A percentile compares a stretch with the other conserved stretches of the same genome.
Conservation (phyloP, 306 rosid genomes). For the Cotoneaster glaucophyllus region DNA sequence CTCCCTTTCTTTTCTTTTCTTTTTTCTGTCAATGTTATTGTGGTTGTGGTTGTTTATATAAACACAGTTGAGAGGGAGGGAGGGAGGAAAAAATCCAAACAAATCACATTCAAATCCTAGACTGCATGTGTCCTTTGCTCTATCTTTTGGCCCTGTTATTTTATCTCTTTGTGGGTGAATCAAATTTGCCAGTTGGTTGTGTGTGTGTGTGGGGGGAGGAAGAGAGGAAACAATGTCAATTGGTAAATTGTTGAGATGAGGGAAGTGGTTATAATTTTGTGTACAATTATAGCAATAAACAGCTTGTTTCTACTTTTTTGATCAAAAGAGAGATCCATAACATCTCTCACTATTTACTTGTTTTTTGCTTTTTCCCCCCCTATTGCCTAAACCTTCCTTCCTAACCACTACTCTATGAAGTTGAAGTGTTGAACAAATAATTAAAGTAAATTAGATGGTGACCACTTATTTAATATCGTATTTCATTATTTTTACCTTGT, state of each 20-base stretch:
- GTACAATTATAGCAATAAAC: slow-evolving; percentile 18
- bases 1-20: slow-evolving; percentile 4
- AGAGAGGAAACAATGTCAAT: slow-evolving; percentile 12
- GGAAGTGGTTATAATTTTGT: background rate
- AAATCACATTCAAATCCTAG: slow-evolving; percentile 55
- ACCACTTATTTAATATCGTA: background rate
- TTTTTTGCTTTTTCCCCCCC: background rate
- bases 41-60: slow-evolving; percentile 26
- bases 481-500: too few relatives aligned
- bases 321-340: background rate
- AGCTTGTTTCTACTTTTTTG: slow-evolving; percentile 9
- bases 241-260: background rate
- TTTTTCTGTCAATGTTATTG: slow-evolving; percentile 14
- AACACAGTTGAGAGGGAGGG: slow-evolving; percentile 29
- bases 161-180: slow-evolving; percentile 57
- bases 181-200: slow-evolving; percentile 88
- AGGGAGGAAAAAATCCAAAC: slow-evolving; percentile 29
- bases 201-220: slow-evolving; percentile 36
- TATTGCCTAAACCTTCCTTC: background rate
- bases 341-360: background rate
- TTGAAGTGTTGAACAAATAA: background rate
- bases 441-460: background rate
- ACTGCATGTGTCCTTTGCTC: slow-evolving; percentile 57
- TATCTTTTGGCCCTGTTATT: slow-evolving; percentile 56
- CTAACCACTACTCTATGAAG: background rate